A percentile compares a stretch with the other conserved stretches of the same genome.
These are phyloP conservation scores for Immersiporthe knoxdaviesiana DNA, from an alignment of 2,329 filamentous ascomycete species.

Conservation along the genomic window DNA sequence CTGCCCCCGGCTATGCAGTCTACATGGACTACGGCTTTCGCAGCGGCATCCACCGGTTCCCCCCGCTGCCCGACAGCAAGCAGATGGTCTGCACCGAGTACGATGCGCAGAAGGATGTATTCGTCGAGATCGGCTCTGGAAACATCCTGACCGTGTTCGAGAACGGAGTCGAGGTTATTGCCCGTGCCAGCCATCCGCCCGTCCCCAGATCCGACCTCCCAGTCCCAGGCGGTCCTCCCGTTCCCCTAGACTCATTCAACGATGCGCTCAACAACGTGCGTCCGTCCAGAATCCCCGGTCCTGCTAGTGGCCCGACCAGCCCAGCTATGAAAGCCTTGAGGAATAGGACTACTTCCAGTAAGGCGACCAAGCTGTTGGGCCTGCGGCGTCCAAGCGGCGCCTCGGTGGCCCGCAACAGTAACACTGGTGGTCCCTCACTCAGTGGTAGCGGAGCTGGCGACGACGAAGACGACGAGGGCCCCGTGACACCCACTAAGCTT, in stretches of 20 bases:
- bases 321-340: slow-evolving; percentile 22
- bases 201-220: slow-evolving; percentile 4
- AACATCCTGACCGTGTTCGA: slow-evolving; percentile 22
- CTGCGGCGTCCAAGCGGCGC: not conserved
- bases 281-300: slow-evolving; percentile 21
- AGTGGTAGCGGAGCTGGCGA: not conserved
- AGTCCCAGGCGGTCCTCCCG: not conserved
- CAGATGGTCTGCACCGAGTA: slow-evolving; percentile 27
- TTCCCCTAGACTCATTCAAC: not conserved
- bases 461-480: slow-evolving; percentile 9
- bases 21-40: slow-evolving; percentile 26
- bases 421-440: not conserved
- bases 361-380: slow-evolving; percentile 24
- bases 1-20: slow-evolving; percentile 23
- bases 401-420: not conserved
- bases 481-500: slow-evolving; percentile 13
- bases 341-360: slow-evolving; percentile 21
- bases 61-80: slow-evolving; percentile 27
- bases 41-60: slow-evolving; percentile 26
- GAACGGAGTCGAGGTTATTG: slow-evolving; percentile 16
- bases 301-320: slow-evolving; percentile 1
- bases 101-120: slow-evolving; percentile 20
- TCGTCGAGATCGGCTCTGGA: slow-evolving; percentile 26
- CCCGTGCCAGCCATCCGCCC: slow-evolving; percentile 3
- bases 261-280: not conserved